Conservation (phyloP, 495 filamentous ascomycete species). For the Penicillium samsonianum region DNA sequence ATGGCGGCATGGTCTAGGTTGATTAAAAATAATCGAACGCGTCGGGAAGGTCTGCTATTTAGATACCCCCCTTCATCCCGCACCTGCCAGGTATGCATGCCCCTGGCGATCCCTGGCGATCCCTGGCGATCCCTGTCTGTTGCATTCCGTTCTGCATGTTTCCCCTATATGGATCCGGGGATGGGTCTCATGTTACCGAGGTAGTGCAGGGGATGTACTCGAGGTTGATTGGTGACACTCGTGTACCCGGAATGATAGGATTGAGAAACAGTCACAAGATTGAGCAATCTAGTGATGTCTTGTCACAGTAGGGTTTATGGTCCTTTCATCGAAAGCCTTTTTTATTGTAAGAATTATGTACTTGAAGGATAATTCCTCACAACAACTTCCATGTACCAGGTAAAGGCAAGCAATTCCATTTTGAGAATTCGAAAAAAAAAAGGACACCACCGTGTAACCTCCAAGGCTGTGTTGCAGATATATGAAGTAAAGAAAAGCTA, state of each 20-base stretch:
- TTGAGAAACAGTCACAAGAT: background rate
- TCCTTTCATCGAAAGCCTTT: no score
- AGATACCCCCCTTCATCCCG: slow-evolving; percentile 7
- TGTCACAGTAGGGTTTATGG: no score
- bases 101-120: background rate
- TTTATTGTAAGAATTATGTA: no score
- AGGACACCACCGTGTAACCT: no score
- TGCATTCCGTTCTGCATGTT: background rate
- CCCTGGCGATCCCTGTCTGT: background rate
- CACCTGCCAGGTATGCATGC: slow-evolving; percentile 7
- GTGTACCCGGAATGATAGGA: background rate
- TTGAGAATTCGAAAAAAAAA: no score
- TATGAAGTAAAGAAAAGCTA: no score
- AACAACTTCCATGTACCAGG: no score
- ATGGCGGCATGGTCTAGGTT: slow-evolving; percentile 17
- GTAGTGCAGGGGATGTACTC: background rate
- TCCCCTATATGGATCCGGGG: background rate
- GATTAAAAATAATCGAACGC: background rate
- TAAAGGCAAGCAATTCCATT: no score
- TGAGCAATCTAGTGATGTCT: background rate
- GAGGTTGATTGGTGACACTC: background rate
- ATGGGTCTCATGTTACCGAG: background rate
- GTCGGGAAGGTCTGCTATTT: slow-evolving; percentile 19
- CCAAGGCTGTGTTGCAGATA: no score
- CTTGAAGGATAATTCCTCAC: no score